Base-by-base conservation (phyloP, 495 filamentous ascomycete species). In the Haplographium delicatum region DNA sequence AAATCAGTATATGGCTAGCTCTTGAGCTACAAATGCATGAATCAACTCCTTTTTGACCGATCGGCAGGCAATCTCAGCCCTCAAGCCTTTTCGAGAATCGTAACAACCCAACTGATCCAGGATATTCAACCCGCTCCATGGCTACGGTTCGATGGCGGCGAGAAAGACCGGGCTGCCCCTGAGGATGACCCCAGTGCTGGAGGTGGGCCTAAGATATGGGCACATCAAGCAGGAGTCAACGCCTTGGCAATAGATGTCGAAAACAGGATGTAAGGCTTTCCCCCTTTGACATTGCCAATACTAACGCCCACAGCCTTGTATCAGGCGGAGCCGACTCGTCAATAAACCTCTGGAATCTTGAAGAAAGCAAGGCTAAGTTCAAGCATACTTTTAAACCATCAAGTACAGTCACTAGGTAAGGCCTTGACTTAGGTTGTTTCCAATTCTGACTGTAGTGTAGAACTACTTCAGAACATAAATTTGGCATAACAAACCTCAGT, bases 281-380 rank as follows among this genome's bases (percentile, higher is more conserved):
- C 51, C 81, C 67, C 31, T 6, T 22, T 33, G n/a, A n/a, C 19
- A 10, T n/a, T 35, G 25, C n/a, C 19, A 23, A 24, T 4, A 13
- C 5, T 19, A 11, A 22, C 37, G 15, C 4, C 5, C 23, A 23
- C 39, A 89, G 85, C 61, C 74, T 96, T 56, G 68, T 95, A 11
- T 93, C 91, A 20, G 91, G 86, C 3, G 88, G 89, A 22, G 81
- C 85, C 19, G 85, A 93, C 53, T 84, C 82, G 24, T 83, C 83
- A 2, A 82, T 96, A 52, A 79, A 77, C 40, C 65, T 95, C 15
- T 96, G 88, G 89, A 84, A 96, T 65, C 79, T 96, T 8, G 85
- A 91, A 37, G 64, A 71, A 30, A 62, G 22, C 20, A 30, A 37
- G 1, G 6, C 30, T 8, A 50, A 34, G n/a, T 26, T 31, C 24